Evolutionary conservation across 176 grass and related monocot genomes (phyloP), one percentile per base, ranked within the genome.

Genomic region (Carex pumila): DNA sequence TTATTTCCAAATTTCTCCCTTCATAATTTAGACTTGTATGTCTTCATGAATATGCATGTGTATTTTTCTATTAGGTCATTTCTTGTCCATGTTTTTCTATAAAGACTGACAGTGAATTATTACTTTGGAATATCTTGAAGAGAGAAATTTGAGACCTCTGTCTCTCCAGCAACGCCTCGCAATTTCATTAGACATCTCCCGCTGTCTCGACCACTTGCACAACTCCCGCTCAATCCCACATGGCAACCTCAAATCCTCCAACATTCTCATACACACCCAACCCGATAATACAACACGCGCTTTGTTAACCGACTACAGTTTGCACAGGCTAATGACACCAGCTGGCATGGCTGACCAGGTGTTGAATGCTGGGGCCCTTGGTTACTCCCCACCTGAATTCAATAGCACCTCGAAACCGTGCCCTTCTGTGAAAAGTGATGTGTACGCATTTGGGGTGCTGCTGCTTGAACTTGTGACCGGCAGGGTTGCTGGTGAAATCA

Each of bases 341-440:
- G 30, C 54, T 5, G 94, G 92, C 74, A 94, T 90, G 88, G 85
- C 88, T 1, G 92, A 92, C 59, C 92, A 94, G 86, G 90, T 94
- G 59, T 84, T 94, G 39, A 94, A 93, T 81, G 89, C 87, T 36
- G 91, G 91, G 2, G 92, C 89, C 21, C 87, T 98, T 6, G 95
- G 95, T 8, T 98, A 98, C 61, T 92, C 91, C 9, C 92, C 95
- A 18, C 95, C 95, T 0, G 95, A 98, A 84, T 94, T 98, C 71
- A 89, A 91, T 3, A 92, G 90, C 87, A 93, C 95, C 17, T 88
- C 85, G 25, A 98, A 98, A 86, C 95, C 92, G 25, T 94, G 86
- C 58, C 95, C 92, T 11, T 94, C 95, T 71, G 62, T 98, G 18
- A 98, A 98, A 85, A 93, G 90, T 2, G 95, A 98, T 5, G 92